A percentile compares a stretch with the other conserved stretches of the same genome.
phyloP scores from a whole-genome alignment of 2,329 filamentous ascomycete genomes.

The Lasiodiplodia sp. region DNA sequence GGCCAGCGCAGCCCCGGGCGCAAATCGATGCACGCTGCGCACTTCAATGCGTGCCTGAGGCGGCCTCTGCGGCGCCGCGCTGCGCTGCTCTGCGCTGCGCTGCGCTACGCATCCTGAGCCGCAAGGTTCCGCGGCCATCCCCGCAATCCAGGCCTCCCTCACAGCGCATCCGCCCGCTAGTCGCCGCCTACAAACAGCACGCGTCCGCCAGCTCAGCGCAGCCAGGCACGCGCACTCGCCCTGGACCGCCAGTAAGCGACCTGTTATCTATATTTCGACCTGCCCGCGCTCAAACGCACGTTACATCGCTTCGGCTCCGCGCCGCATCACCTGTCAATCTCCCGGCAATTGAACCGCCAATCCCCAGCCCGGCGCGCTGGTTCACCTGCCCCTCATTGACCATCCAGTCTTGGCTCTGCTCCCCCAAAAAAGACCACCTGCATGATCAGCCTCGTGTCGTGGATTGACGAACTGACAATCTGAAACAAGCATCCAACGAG shows the following conservation, averaged over 20 bases:
- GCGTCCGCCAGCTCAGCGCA: background rate
- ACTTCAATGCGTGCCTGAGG: background rate
- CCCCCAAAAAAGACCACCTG: background rate
- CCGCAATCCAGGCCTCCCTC: background rate
- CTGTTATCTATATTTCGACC: background rate
- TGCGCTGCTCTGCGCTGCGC: background rate
- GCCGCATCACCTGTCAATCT: constrained; percentile 4
- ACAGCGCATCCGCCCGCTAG: background rate
- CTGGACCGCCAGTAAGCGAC: too few species aligned
- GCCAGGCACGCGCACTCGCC: background rate
- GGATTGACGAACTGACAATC: background rate
- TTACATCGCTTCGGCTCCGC: constrained; percentile 1
- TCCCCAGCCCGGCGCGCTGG: background rate
- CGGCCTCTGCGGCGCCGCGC: too few species aligned
- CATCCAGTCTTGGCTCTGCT: background rate
- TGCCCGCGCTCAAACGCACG: background rate
- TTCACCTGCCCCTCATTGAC: background rate
- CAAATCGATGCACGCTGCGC: background rate
- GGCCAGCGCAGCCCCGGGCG: background rate
- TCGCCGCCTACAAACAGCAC: background rate
- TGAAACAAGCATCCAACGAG: background rate
- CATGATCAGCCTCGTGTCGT: constrained; percentile 2
- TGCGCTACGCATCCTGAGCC: background rate
- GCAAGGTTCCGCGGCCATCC: constrained; percentile 4
- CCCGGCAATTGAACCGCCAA: background rate